Evolutionary conservation across 1,139 yeast species (phyloP), one percentile per base, ranked within the genome.

Genomic region (Candida tropicalis): DNA sequence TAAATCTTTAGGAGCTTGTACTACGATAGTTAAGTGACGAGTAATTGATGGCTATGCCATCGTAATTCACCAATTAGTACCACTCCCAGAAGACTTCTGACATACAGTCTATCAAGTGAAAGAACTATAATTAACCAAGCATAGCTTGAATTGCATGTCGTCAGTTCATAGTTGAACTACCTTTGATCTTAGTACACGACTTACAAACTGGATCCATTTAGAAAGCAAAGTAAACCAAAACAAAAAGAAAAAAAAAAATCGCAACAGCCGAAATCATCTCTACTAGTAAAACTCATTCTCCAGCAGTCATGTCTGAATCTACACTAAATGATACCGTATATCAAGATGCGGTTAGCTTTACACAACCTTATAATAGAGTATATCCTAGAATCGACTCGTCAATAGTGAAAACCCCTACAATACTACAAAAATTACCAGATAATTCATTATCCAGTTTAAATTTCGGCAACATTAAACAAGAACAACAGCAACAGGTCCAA

Each of bases 261-360:
- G 8, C 12, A 12, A 15, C 7, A 6, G 15, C 20, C 13, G n/a
- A 5, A n/a, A 5, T 10, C 27, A 25, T 25, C 27, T 11, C 27
- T 25, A 10, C 9, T 25, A 25, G 8, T 2, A 20, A 6, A 6
- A 6, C 2, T 20, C 8, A 20, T 20, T 6, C 15, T 4, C 18
- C 34, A 26, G 29, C 18, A 10, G 6, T 17, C 23, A 43, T 38
- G 46, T 3, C 46, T 5, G 38, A 33, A 17, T 23, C 43, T 4
- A 26, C 20, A 15, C 13, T 40, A 25, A 41, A 47, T 5, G 47
- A 48, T 37, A 40, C 46, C 11, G 38, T 50, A 20, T 50, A 41
- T 41, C 46, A 47, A 31, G 53, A 51, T 44, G 49, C 50, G 8
- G 40, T 38, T 15, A 44, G 41, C 28, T 40, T 35, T 23, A 27